A percentile compares a stretch with the other conserved stretches of the same genome.
Conservation (phyloP, 2,329 filamentous ascomycete species). For the Ceratocystis papillata region DNA sequence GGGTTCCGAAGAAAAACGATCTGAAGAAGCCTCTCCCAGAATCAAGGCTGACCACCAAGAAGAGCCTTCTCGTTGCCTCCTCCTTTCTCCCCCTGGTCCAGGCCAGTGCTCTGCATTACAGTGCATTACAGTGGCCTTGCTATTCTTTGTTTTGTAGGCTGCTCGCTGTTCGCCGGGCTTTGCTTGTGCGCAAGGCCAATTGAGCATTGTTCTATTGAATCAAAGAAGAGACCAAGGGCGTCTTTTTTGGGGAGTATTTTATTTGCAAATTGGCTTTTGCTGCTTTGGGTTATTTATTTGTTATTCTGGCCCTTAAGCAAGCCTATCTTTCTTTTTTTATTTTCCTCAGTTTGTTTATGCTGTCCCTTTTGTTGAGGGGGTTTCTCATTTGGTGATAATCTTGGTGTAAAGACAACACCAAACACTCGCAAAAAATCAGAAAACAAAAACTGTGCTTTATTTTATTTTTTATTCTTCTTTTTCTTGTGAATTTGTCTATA, state of each 20-base stretch:
- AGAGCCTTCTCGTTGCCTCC: neutral
- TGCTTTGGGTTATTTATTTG: conserved; percentile 23
- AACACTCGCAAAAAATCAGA: neutral
- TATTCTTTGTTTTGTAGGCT: neutral
- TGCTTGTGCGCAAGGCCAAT: neutral
- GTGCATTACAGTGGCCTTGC: conserved; percentile 7
- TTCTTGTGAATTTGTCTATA: neutral
- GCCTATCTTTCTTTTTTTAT: neutral
- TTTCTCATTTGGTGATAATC: neutral
- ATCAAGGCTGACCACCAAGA: neutral
- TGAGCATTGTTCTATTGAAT: conserved; percentile 3
- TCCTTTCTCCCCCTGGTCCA: conserved; percentile 1
- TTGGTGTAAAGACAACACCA: neutral
- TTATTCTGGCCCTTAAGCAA: conserved; percentile 18
- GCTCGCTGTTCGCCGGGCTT: neutral
- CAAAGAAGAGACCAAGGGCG: conserved; percentile 2
- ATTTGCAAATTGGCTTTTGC: conserved; percentile 15
- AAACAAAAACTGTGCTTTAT: neutral
- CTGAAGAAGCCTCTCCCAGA: neutral
- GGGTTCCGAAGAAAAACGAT: neutral
- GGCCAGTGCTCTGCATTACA: conserved; percentile 15
- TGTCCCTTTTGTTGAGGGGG: neutral
- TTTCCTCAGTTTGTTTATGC: neutral
- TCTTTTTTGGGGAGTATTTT: neutral
- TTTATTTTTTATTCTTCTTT: conserved; percentile 8